These are phyloP conservation scores for Ceratonia siliqua DNA, from an alignment of 306 rosid species.

Conservation along the genomic window DNA sequence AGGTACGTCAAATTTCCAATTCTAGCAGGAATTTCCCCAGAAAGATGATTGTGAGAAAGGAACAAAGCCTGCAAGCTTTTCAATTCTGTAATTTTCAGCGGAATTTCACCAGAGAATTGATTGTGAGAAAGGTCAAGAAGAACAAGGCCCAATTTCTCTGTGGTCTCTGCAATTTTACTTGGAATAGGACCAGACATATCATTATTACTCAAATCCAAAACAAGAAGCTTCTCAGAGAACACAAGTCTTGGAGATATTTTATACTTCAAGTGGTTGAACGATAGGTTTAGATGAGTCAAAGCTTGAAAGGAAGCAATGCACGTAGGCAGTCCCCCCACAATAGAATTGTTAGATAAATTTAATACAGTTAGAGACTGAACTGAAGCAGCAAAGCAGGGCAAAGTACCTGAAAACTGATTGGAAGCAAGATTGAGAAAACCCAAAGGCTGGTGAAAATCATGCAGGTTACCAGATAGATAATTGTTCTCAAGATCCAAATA, in stretches of 20 bases:
- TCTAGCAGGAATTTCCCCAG: slow-evolving; percentile 90
- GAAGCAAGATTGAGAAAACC: slow-evolving; percentile 78
- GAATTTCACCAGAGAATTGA: slow-evolving; percentile 84
- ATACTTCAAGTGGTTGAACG: slow-evolving; percentile 73
- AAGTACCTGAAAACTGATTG: slow-evolving; percentile 82
- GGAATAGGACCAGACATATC: slow-evolving; percentile 87
- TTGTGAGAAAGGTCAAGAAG: slow-evolving; percentile 94
- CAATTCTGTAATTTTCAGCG: slow-evolving; percentile 85
- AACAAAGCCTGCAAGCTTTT: slow-evolving; percentile 97
- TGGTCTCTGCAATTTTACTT: slow-evolving; percentile 68
- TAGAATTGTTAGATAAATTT: slow-evolving; percentile 78
- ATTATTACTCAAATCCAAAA: slow-evolving; percentile 91
- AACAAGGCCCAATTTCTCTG: slow-evolving; percentile 89
- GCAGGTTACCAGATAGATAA: slow-evolving; percentile 58
- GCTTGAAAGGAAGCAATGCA: slow-evolving; percentile 79
- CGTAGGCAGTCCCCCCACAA: slow-evolving; percentile 84
- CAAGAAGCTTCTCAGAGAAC: slow-evolving; percentile 84
- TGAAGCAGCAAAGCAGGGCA: slow-evolving; percentile 89
- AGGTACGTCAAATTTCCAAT: slow-evolving; percentile 94
- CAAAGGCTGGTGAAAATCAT: slow-evolving; percentile 74
- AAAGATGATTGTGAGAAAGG: slow-evolving; percentile 85
- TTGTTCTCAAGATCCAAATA: slow-evolving; percentile 73
- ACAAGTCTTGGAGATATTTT: slow-evolving; percentile 80
- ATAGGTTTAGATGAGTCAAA: slow-evolving; percentile 77
- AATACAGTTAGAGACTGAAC: slow-evolving; percentile 60